Evolutionary conservation across 164 flowering plant genomes (phyloP), one percentile per base, ranked within the genome.

Genomic region (Pachysandra terminalis): DNA sequence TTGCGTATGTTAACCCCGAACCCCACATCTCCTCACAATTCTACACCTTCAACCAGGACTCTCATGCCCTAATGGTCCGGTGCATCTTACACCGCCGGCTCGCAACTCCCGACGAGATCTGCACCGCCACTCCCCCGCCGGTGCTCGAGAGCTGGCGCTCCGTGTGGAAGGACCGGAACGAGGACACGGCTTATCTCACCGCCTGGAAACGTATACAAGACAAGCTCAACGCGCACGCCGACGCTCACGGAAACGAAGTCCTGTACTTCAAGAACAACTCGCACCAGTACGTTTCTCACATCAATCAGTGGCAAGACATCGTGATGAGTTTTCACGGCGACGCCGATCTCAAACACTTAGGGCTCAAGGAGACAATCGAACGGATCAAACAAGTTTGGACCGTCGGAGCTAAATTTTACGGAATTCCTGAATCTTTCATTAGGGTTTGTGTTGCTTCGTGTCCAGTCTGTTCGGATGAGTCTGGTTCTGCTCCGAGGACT

Each of bases 151-250:
- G 92, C 69, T 96, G 99, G 98, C 86, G 99, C 17, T 70, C 86
- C 24, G 99, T 96, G 6, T 96, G 99, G 99, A 96, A 91, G 79
- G 99, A 96, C 77, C 84, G 99, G 32, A 96, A 93, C 77, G 97
- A 86, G 81, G 99, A 87, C 73, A 96, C 99, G 0, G 99, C 98
- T 0, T 96, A 88, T 63, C 64, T 90, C 52, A 96, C 98, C 12
- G 99, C 93, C 0, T 96, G 99, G 99, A 96, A 96, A 77, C 81
- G 97, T 19, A 93, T 96, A 57, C 99, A 96, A 77, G 99, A 96
- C 64, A 93, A 96, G 89, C 90, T 96, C 65, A 73, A 77, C 27
- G 87, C 88, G 5, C 85, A 75, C 17, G 72, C 81, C 32, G 88
- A 84, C 65, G 28, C 63, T 7, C 59, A 75, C 40, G 93, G 90